Conservation (phyloP, 139 green algal species). For the Dunaliella primolecta region DNA sequence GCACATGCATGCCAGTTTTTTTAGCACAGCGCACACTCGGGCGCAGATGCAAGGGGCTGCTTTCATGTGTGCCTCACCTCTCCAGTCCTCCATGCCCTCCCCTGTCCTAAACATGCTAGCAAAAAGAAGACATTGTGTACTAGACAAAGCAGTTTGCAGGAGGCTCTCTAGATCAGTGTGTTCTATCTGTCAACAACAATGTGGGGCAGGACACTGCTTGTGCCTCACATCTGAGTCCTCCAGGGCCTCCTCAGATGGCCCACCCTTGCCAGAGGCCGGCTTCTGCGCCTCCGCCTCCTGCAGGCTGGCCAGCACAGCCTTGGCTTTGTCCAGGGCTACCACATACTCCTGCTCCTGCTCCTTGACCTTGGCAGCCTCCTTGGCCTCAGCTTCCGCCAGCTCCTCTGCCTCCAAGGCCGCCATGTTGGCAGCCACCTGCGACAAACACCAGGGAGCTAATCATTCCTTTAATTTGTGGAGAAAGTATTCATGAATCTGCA, state of each 20-base stretch:
- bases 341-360: neutral
- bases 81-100: neutral
- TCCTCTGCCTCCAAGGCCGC: neutral
- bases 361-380: constrained; percentile 7
- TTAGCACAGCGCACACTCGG: neutral
- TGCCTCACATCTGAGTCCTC: constrained; percentile 1
- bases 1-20: neutral
- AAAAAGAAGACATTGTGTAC: too few species aligned
- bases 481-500: neutral
- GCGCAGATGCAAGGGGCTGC: neutral
- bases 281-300: neutral
- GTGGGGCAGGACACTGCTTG: neutral
- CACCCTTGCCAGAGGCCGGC: neutral
- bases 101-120: neutral
- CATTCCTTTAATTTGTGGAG: too few species aligned
- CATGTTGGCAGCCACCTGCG: neutral
- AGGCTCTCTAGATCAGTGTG: neutral
- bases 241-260: neutral
- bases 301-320: neutral
- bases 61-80: neutral
- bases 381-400: neutral
- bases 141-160: neutral
- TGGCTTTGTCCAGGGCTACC: neutral
- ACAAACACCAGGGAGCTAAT: neutral
- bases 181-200: neutral